Evolutionary conservation across 2,329 filamentous ascomycete genomes (phyloP), one percentile per base, ranked within the genome.

Genomic region (Hypocreales sp.): DNA sequence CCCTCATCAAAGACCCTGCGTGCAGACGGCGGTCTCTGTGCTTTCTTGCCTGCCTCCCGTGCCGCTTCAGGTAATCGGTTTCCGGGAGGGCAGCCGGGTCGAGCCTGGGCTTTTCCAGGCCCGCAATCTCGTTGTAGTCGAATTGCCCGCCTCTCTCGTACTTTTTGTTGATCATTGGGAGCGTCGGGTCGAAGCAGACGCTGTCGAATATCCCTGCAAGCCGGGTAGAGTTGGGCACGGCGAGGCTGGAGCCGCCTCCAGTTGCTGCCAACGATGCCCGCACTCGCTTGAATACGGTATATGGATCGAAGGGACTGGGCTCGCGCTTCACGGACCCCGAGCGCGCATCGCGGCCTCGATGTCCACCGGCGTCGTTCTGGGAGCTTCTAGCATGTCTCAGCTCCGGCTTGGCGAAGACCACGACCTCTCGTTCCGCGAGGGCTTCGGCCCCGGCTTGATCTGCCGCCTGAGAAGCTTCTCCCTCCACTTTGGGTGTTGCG

Each of bases 251-350:
- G 10, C 40, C 40, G 9, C 35, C 32, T 6, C 27, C 28, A 7
- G 40, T 31, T 11, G 36, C 29, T 5, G 29, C 42, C 16, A 67
- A 38, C 9, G 63, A 64, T 4, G 66, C 63, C 18, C 56, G 51
- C 8, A 73, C 59, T 22, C 64, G 57, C 42, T 72, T 72, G 41
- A 64, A 72, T 2, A 73, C 67, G 1, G 64, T 66, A 33, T 67
- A 56, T 3, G 64, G 59, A 25, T 66, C 63, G 34, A 72, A 72
- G 1, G 68, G 68, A 35, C 68, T 73, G 2, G 59, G 52, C 10
- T 63, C 57, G 31, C 68, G 51, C 40, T 72, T 73, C 11, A 52
- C 39, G 2, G 50, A 38, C 10, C 18, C 47, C 31, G 35, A 33
- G 35, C 41, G 43, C 27, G 45, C 44, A 20, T 45, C 45, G 33